Conservation (phyloP, 768 basidiomycete species). For the Xerocomellus chrysenteron region DNA sequence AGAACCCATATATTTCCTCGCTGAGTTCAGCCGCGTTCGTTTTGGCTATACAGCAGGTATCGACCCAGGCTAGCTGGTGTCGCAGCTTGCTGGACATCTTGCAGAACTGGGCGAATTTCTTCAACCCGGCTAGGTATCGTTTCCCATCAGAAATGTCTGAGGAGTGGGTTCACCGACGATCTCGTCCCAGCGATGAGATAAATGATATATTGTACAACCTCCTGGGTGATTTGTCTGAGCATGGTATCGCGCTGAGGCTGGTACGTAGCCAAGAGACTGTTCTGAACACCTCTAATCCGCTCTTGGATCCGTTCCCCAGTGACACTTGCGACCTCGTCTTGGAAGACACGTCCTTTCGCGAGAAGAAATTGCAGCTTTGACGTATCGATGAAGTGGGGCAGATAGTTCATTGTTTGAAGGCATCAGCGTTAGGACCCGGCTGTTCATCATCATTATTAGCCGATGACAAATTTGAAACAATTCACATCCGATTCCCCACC, state of each 20-base stretch:
- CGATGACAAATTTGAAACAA: too few species aligned
- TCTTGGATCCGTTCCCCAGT: conserved; percentile 3
- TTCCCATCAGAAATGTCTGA: not conserved
- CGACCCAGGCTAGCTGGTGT: too few species aligned
- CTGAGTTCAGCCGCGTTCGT: too few species aligned
- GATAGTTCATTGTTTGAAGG: not conserved
- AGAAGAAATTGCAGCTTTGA: conserved; percentile 3
- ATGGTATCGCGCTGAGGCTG: not conserved
- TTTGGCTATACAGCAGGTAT: too few species aligned
- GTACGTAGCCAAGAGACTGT: not conserved
- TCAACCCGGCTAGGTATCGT: not conserved
- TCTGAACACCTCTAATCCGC: not conserved
- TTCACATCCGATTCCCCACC: too few species aligned
- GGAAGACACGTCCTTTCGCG: conserved; percentile 2
- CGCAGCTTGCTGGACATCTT: too few species aligned
- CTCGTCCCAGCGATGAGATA: conserved; percentile 16
- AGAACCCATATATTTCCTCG: too few species aligned
- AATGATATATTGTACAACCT: conserved; percentile 9
- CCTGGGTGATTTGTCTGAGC: conserved; percentile 6
- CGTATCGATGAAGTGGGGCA: conserved; percentile 2
- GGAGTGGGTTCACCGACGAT: too few species aligned
- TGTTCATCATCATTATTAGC: too few species aligned
- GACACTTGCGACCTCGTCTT: not conserved
- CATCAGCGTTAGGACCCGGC: too few species aligned
- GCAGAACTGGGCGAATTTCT: not conserved